Conservation (phyloP, 1,139 yeast species). For the Lodderomyces theae region DNA sequence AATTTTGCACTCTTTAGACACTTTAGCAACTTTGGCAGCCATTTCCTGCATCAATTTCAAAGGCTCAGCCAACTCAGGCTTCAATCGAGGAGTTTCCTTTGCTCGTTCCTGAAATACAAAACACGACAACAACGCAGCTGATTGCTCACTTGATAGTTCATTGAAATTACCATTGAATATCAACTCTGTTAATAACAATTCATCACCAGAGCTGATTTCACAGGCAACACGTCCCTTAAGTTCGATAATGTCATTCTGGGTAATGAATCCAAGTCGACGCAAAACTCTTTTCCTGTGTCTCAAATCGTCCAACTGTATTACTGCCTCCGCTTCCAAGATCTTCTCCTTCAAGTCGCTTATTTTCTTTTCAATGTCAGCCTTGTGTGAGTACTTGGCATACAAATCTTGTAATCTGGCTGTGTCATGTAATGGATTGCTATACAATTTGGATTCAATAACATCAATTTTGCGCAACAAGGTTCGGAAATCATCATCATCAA, state of each 20-base stretch:
- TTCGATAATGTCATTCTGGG: conserved; percentile 82
- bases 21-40: conserved; percentile 86
- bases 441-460: conserved; percentile 71
- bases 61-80: conserved; percentile 88
- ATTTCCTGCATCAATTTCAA: conserved; percentile 81
- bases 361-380: conserved; percentile 60
- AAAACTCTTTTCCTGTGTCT: conserved; percentile 89
- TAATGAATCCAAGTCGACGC: conserved; percentile 77
- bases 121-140: conserved; percentile 89
- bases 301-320: conserved; percentile 89
- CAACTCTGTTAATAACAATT: conserved; percentile 80
- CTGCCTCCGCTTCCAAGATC: conserved; percentile 81
- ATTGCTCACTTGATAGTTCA: conserved; percentile 81
- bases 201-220: conserved; percentile 95
- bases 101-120: conserved; percentile 97
- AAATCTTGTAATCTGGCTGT: conserved; percentile 61
- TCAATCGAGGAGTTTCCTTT: conserved; percentile 79
- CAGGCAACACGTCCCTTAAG: conserved; percentile 94
- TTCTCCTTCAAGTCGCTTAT: conserved; percentile 61
- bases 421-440: conserved; percentile 66
- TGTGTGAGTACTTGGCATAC: conserved; percentile 62
- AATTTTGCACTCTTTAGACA: conserved; percentile 83
- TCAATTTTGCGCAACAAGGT: conserved; percentile 72
- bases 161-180: conserved; percentile 94
- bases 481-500: conserved; percentile 73